Base-by-base conservation (phyloP, 2,329 filamentous ascomycete species). In the Colletotrichum chlorophyti region DNA sequence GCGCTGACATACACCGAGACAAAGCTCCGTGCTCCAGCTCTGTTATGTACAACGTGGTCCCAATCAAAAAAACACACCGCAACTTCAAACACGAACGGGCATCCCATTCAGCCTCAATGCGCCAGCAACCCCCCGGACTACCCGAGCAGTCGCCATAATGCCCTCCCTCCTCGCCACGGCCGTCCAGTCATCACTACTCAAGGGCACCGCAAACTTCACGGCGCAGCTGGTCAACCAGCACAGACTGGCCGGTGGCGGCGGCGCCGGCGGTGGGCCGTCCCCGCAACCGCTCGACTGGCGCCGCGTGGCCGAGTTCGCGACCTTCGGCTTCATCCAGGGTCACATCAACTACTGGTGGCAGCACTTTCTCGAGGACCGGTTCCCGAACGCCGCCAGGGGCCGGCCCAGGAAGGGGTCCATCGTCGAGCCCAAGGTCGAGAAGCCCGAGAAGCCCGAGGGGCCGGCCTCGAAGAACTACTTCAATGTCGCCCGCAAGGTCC, bases 311-410 rank as follows among this genome's bases (percentile, higher is more conserved):
- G 72, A 74, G 64, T 74, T 74, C 49, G 72, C 70, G 23, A 43
- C 72, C 34, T 74, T 72, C 50, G 72, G 72, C 17, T 66, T 69
- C 43, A 35, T 74, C 52, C 69, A 71, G 15, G 73, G 71, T 1
- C 70, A 73, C 61, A 64, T 74, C 62, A 69, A 70, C 60, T 74
- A 74, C 65, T 58, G 70, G 47, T 67, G 72, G 47, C 72, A 74
- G 50, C 71, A 69, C 38, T 50, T 70, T 26, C 69, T 74, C 34
- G 72, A 74, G 61, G 70, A 71, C 49, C 66, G 63, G 45, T 74
- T 74, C 63, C 57, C 72, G 68, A 8, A 73, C 68, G 19, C 65
- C 60, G 40, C 35, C 31, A 19, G 17, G 8, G 35, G 46, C 29
- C n/a, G 47, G 26, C 37, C 31, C 27, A 51, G 29, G 12, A 35